A percentile compares a stretch with the other conserved stretches of the same genome.
Conservation (phyloP, 169 alveolate species). For the Eimeria sp. region DNA sequence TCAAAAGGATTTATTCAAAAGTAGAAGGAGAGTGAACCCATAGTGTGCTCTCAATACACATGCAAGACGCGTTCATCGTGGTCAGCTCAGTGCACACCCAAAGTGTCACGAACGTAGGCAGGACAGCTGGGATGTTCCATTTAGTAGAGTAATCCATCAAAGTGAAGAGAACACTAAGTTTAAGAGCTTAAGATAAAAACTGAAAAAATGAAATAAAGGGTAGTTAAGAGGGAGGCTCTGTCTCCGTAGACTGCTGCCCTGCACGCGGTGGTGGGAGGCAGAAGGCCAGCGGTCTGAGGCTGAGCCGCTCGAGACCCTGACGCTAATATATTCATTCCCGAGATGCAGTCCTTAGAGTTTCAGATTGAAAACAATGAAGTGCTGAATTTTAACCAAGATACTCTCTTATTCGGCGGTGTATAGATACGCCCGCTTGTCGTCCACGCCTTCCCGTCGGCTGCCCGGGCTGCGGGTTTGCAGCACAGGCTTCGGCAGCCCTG, state of each 20-base stretch:
- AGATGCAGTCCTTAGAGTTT: not conserved
- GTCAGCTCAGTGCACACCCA: slow-evolving; percentile 1
- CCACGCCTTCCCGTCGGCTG: not conserved
- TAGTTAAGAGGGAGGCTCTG: not conserved
- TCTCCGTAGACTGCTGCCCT: not conserved
- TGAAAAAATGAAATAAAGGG: not conserved
- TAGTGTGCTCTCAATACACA: not conserved
- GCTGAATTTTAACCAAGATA: not conserved
- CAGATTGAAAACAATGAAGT: not conserved
- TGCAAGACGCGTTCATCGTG: not conserved
- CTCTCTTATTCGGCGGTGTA: not conserved
- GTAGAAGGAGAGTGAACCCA: too few species aligned
- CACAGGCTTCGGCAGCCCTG: not conserved
- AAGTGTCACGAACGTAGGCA: not conserved
- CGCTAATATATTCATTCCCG: not conserved
- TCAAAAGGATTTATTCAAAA: too few species aligned
- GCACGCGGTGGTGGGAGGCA: slow-evolving; percentile 10
- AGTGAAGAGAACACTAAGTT: not conserved
- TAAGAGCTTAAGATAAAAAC: not conserved
- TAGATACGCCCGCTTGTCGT: not conserved
- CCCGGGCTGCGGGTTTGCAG: not conserved
- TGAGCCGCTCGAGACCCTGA: not conserved
- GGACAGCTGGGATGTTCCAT: not conserved
- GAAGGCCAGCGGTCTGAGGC: slow-evolving; percentile 54
- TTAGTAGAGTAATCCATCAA: not conserved